Conservation (phyloP, 805 yeast genomes). For the Blastobotrys americana region DNA sequence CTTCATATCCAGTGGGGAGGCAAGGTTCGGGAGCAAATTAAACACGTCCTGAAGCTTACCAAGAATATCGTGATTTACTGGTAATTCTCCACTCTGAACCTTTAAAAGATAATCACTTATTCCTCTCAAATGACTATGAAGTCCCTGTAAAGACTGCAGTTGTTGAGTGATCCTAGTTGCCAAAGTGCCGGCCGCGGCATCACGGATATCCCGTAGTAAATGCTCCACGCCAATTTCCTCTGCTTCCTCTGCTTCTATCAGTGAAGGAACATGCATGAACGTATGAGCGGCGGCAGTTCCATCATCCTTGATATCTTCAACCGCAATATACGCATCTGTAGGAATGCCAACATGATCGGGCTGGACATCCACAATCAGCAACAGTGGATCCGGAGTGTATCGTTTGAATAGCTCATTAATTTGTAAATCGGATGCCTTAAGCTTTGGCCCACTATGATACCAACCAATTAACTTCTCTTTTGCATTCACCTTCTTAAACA, state of each 20-base stretch:
- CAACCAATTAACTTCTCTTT: slow-evolving; percentile 96
- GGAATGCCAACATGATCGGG: slow-evolving; percentile 85
- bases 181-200: slow-evolving; percentile 91
- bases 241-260: slow-evolving; percentile 95
- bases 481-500: slow-evolving; percentile 97
- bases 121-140: slow-evolving; percentile 69
- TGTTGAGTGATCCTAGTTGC: slow-evolving; percentile 84
- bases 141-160: slow-evolving; percentile 77
- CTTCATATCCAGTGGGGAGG: slow-evolving; percentile 25
- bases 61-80: slow-evolving; percentile 81
- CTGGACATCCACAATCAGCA: slow-evolving; percentile 86
- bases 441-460: slow-evolving; percentile 97
- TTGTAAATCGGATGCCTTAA: slow-evolving; percentile 78
- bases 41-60: slow-evolving; percentile 94
- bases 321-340: slow-evolving; percentile 88
- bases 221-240: slow-evolving; percentile 99
- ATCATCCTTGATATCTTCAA: slow-evolving; percentile 93
- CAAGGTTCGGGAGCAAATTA: slow-evolving; percentile 80
- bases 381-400: slow-evolving; percentile 72
- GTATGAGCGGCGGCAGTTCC: slow-evolving; percentile 91
- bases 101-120: slow-evolving; percentile 71
- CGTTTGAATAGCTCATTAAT: slow-evolving; percentile 85
- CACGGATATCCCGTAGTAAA: slow-evolving; percentile 84
- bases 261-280: slow-evolving; percentile 86
- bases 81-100: slow-evolving; percentile 63